Evolutionary conservation across 192 early-diverging fungal species (phyloP), one percentile per base, ranked within the genome.

Genomic region (Rhizophlyctis rosea): DNA sequence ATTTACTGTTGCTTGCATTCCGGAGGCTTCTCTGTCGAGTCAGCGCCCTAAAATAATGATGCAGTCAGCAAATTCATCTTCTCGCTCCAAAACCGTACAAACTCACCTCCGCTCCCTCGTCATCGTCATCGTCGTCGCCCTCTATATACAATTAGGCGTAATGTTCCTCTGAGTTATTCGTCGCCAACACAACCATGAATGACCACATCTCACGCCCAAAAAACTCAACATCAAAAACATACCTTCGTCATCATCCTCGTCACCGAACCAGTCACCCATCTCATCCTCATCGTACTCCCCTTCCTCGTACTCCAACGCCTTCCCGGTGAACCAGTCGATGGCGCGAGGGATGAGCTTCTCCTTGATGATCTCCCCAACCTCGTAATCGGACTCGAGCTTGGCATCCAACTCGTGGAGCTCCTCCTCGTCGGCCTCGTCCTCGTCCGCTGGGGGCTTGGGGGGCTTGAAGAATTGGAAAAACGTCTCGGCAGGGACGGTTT

Each of bases 391-490:
- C 81, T 98, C 94, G 44, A 99, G 78, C 64, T 83, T 88, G 50
- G 87, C 85, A 63, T 94, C 93, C 55, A 93, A 75, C 73, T 90
- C 84, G 54, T 91, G 34, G 23, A 77, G 57, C 55, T 55, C 88
- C 21, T 79, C 81, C n/a, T 84, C 84, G 30, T 79, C 86, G 25
- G 85, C 87, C 32, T 85, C 89, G 68, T 89, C 89, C 28, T 88
- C 86, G 14, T 90, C 85, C 29, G 78, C 83, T 47, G 91, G 90
- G 16, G 68, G 61, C 32, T 54, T 68, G 11, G 76, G 80, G 39
- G 92, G 89, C 30, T 70, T 84, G 78, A 99, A 99, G 87, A 98
- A 98, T 54, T 81, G 85, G 85, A 99, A 99, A 87, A 99, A 99
- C 56, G 95, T 94, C 58, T 93, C 92, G 32, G 90, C 85, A 25